Evolutionary conservation across 148 eudicot genomes (phyloP), one percentile per base, ranked within the genome.

Genomic region (Dianthus caryophyllus): DNA sequence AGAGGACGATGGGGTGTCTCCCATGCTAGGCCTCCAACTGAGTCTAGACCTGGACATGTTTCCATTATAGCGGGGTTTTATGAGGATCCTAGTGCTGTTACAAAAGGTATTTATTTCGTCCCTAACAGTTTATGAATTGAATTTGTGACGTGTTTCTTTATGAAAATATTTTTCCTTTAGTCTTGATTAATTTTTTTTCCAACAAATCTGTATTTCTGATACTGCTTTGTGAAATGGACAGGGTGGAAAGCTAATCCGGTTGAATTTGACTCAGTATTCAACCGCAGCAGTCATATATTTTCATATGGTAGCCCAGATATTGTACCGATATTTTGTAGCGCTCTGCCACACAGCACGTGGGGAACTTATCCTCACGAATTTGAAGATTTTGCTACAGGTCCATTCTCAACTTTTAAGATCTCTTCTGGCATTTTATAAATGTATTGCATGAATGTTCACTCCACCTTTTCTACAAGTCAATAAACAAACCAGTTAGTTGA

Each of bases 201-300:
- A 44, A 20, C 15, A 24, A 30, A 17, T 33, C 15, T 62, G 20
- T 38, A 51, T 14, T 43, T 51, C 63, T 68, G 24, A 52, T 29
- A 8, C 67, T 59, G 26, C 17, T 54, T 50, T 53, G 6, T 29
- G 30, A 33, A 59, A 25, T 25, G 39, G 79, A 71, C 75, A 93
- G 98, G 99, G 49, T 94, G 99, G 99, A 90, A 94, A 71, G 99
- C 97, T 74, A 94, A 94, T 72, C 99, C 99, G 21, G 99, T 94
- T 71, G 99, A 90, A 79, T 94, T 90, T 82, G 99, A 94, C 80
- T 90, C 97, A 21, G 97, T 94, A 29, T 90, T 94, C 73, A 94
- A 94, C 65, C 81, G 84, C 71, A 94, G 99, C 62, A 80, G 78
- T 51, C 99, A 94, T 76, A 88, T 82, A 18, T 77, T 94, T 79